Conservation (phyloP, 2,329 filamentous ascomycete genomes). For the Volutella citrinella region DNA sequence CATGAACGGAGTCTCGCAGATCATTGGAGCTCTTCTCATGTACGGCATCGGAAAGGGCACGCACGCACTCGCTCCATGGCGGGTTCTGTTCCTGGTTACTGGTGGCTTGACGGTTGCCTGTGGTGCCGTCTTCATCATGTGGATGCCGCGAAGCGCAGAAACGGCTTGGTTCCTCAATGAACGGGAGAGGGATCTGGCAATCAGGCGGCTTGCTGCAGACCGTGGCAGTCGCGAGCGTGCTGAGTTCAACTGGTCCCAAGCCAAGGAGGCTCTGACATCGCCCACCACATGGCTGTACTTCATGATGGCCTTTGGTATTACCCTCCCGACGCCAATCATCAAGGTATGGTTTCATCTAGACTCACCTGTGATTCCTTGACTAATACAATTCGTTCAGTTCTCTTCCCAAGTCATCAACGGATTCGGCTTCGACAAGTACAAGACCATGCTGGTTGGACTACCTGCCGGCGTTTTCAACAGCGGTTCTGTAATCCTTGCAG, state of each 20-base stretch:
- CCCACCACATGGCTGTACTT: constrained; percentile 15
- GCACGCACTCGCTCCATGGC: constrained; percentile 11
- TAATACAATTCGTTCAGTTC: constrained; percentile 1
- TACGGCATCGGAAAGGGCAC: constrained; percentile 21
- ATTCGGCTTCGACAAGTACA: constrained; percentile 12
- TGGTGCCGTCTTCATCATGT: constrained; percentile 7
- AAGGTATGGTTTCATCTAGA: constrained; percentile 8
- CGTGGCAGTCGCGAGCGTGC: constrained; percentile 11
- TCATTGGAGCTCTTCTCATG: constrained; percentile 27
- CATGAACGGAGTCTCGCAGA: constrained; percentile 28
- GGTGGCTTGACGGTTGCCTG: constrained; percentile 12
- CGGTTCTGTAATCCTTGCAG: constrained; percentile 13
- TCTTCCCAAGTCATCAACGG: constrained; percentile 9
- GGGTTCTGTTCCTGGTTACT: constrained; percentile 17
- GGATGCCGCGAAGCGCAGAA: constrained; percentile 12
- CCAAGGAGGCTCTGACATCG: constrained; percentile 15
- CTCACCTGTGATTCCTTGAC: accelerated
- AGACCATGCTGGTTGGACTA: constrained; percentile 10
- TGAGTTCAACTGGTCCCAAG: constrained; percentile 14
- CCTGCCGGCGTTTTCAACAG: constrained; percentile 14
- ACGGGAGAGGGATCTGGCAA: constrained; percentile 14
- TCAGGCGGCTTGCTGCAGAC: constrained; percentile 16
- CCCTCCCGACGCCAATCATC: constrained; percentile 18
- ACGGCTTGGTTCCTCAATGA: constrained; percentile 18
- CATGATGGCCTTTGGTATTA: constrained; percentile 19